Base-by-base conservation (phyloP, 2,329 filamentous ascomycete species). In the Dactylellina sp. region DNA sequence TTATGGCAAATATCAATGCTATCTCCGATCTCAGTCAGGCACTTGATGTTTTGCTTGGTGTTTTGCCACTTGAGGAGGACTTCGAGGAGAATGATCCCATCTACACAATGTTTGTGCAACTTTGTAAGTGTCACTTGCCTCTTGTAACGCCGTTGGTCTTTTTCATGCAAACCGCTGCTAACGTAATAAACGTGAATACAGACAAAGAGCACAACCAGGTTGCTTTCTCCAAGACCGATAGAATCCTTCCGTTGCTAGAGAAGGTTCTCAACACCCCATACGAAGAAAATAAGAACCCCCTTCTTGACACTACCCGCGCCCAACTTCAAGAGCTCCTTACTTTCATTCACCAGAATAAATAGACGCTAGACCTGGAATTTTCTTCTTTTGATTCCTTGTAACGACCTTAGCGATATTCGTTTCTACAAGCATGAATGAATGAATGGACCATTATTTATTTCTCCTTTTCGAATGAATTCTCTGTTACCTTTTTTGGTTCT, bases 71-170 rank as follows among this genome's bases (percentile, higher is more conserved):
- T 75, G 91, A 91, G 81, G 93, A 97, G 80, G 95, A 98, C 81
- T 98, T 88, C 79, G 93, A 97, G 82, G 95, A 98, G 87, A 98
- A 99, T 83, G 91, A 92, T 79, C 93, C 95, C 7, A 89, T 98
- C 72, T 99, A 90, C 83, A 87, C 90, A 81, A 96, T 93, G 87
- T 89, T 99, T 79, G 89, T 91, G 81, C 89, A 91, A 82, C 86
- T 98, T 76, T 97, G 88, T 90, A 85, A 84, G 88, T 86, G 35
- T 22, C 37, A 78, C 35, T 44, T 56, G 52, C 37, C 40, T 24
- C 16, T 49, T 63, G 49, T 28, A 25, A 12, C 12, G 25, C 24
- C 11, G 16, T n/a, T n/a, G n/a, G n/a, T 16, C 40, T 16, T 18
- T 50, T 49, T 1, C 35, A 28, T 32, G 66, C 75, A 55, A 25